Evolutionary conservation across 176 grass and related monocot species (phyloP).

Genomic region (bread wheat (Triticum aestivum)): DNA sequence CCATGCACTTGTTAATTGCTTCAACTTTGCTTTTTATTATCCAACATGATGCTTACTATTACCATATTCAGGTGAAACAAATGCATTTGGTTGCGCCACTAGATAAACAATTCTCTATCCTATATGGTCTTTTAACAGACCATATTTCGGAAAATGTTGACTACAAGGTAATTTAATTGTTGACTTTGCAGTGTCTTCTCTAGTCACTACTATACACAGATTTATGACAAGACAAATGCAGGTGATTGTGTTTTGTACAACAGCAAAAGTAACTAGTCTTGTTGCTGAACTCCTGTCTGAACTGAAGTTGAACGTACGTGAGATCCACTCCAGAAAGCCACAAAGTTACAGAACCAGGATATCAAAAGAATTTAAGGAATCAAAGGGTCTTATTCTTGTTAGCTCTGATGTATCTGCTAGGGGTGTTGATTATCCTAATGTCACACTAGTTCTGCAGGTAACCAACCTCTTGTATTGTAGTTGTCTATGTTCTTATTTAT

Average conservation of each 20-base stretch:
- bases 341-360: constrained; percentile 95
- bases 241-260: constrained; percentile 98
- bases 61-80: constrained; percentile 85
- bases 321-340: constrained; percentile 95
- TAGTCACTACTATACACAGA: neutral
- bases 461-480: neutral
- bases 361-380: constrained; percentile 97
- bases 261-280: constrained; percentile 90
- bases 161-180: constrained; percentile 68
- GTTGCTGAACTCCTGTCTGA: constrained; percentile 79
- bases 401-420: constrained; percentile 95
- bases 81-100: constrained; percentile 85
- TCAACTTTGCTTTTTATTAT: constrained; percentile 6
- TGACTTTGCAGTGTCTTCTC: neutral
- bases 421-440: constrained; percentile 98
- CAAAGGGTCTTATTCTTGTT: constrained; percentile 94
- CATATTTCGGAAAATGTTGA: constrained; percentile 91
- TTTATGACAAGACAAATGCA: constrained; percentile 39
- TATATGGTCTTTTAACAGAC: constrained; percentile 76
- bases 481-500: constrained; percentile 8
- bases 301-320: constrained; percentile 84
- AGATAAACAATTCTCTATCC: constrained; percentile 86
- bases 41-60: constrained; percentile 19
- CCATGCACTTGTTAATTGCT: constrained; percentile 7
- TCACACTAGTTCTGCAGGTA: constrained; percentile 98